Percentiles rank a stretch among this genome's conserved stretches.
Conservation (phyloP, 2,329 filamentous ascomycete species). For the Calonectria ilicicola region DNA sequence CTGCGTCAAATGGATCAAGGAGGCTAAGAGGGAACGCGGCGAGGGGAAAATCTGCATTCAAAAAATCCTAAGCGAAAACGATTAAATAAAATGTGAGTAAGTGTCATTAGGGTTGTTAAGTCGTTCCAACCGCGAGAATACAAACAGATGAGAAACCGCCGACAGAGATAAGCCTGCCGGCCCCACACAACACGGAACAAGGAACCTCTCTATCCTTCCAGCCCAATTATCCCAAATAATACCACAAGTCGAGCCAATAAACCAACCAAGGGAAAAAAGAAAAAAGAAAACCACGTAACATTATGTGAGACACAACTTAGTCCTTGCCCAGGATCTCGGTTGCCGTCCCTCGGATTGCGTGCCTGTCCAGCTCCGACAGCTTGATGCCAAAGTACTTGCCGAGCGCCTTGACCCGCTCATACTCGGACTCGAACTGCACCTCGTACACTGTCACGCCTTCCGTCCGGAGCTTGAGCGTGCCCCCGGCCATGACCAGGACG, state of each 20-base stretch:
- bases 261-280: not conserved
- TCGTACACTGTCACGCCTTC: conserved; percentile 52
- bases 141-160: conserved; percentile 7
- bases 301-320: not conserved
- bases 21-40: not conserved
- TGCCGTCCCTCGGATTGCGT: conserved; percentile 58
- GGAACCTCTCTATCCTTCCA: not conserved
- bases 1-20: not conserved
- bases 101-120: conserved; percentile 9
- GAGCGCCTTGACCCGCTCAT: conserved; percentile 61
- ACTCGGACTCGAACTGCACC: conserved; percentile 57
- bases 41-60: not conserved
- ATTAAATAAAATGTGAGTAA: conserved; percentile 1
- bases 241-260: not conserved
- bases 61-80: not conserved
- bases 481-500: conserved; percentile 56
- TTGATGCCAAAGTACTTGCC: conserved; percentile 62
- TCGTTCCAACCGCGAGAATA: conserved; percentile 15
- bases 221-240: not conserved
- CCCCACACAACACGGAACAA: not conserved
- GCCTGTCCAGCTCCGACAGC: conserved; percentile 58
- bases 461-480: conserved; percentile 58
- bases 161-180: not conserved
- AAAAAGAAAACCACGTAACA: not conserved
- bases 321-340: conserved; percentile 33